Evolutionary conservation across 768 basidiomycete species (phyloP).

Genomic region (Coprinellus aureogranulatus): DNA sequence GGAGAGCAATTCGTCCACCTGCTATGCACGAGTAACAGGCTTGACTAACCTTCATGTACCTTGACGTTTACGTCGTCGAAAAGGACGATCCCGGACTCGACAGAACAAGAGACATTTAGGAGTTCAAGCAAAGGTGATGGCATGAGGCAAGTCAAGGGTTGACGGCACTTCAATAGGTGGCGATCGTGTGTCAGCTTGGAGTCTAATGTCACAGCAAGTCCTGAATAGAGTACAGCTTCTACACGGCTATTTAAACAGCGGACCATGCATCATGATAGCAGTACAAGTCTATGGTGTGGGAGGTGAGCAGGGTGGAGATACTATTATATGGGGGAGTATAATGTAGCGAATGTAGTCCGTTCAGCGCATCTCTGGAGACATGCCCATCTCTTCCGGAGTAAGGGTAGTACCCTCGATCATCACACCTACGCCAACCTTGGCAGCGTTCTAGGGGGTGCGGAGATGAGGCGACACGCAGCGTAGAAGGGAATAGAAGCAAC

Average conservation of each 20-base stretch:
- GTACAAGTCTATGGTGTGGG: conserved; percentile 13
- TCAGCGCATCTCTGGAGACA: conserved; percentile 50
- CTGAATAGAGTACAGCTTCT: not conserved
- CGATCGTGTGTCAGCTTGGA: not conserved
- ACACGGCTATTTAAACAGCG: not conserved
- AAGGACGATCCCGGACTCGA: conserved; percentile 45
- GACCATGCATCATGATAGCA: conserved; percentile 9
- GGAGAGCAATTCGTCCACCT: not conserved
- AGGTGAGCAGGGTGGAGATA: conserved; percentile 17
- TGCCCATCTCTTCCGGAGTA: conserved; percentile 82
- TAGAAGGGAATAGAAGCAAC: not conserved
- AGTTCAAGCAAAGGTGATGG: conserved; percentile 48
- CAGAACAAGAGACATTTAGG: conserved; percentile 47
- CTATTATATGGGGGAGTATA: conserved; percentile 25
- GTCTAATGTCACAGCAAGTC: not conserved
- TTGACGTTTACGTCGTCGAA: conserved; percentile 62
- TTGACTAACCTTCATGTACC: conserved; percentile 54
- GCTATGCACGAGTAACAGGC: not conserved
- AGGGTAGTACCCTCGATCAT: conserved; percentile 89
- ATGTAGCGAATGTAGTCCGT: conserved; percentile 14
- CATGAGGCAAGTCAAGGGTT: conserved; percentile 12
- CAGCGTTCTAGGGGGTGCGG: conserved; percentile 61
- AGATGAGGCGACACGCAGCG: too few species aligned
- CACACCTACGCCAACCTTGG: conserved; percentile 94
- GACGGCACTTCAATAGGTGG: too few species aligned